These are phyloP conservation scores for Ascobolus immersus DNA, from an alignment of 495 filamentous ascomycete species.

Conservation along the genomic window DNA sequence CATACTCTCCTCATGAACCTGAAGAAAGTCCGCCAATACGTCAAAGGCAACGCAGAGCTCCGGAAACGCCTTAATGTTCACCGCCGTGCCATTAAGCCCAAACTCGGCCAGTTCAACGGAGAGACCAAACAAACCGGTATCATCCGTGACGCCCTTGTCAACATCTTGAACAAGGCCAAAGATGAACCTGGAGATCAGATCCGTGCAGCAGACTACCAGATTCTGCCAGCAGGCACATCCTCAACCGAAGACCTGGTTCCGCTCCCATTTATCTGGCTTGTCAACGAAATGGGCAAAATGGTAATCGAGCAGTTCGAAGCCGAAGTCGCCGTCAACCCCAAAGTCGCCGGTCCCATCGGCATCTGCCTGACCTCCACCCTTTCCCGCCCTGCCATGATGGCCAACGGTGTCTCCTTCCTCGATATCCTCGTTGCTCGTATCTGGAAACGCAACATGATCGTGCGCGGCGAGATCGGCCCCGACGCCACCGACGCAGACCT, in stretches of 20 bases:
- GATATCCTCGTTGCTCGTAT: constrained; percentile 80
- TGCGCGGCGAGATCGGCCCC: constrained; percentile 60
- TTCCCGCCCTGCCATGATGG: constrained; percentile 35
- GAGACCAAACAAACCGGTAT: constrained; percentile 11
- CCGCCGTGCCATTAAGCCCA: constrained; percentile 12
- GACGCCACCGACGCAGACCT: constrained; percentile 48
- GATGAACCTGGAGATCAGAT: constrained; percentile 23
- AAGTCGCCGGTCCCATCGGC: constrained; percentile 59
- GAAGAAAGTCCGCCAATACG: constrained; percentile 10
- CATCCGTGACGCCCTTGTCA: constrained; percentile 12
- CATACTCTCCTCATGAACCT: constrained; percentile 11
- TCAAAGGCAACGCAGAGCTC: constrained; percentile 7
- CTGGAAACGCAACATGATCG: constrained; percentile 50
- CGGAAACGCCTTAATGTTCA: constrained; percentile 10
- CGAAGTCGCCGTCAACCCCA: constrained; percentile 43
- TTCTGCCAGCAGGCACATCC: constrained; percentile 27
- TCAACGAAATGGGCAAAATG: constrained; percentile 62
- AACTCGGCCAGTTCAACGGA: constrained; percentile 14
- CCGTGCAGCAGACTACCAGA: constrained; percentile 42
- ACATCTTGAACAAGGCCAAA: constrained; percentile 8
- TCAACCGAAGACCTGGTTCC: constrained; percentile 32
- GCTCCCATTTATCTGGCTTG: constrained; percentile 49
- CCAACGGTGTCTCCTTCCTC: constrained; percentile 45
- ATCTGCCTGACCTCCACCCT: constrained; percentile 51
- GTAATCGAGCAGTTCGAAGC: constrained; percentile 48